These are phyloP conservation scores for Asterionellopsis glacialis DNA, from an alignment of 108 stramenopile species.

Conservation along the genomic window DNA sequence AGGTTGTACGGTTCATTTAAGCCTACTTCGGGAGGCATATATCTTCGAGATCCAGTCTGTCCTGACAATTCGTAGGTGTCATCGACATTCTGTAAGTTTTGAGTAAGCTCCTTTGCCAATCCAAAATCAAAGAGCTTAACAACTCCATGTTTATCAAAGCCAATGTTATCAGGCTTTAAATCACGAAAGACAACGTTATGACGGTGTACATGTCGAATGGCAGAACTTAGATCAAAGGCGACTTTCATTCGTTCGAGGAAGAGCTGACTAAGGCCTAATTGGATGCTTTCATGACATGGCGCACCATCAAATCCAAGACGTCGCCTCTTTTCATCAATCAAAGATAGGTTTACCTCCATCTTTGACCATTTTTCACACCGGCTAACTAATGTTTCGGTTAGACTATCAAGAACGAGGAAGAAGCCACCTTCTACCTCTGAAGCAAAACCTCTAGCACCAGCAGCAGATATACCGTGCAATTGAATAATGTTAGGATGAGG, in stretches of 20 bases:
- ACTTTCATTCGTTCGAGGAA: no score
- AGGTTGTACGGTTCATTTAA: slow-evolving; percentile 41
- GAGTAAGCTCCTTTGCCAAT: slow-evolving; percentile 9
- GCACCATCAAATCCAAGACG: slow-evolving; percentile 44
- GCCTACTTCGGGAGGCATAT: slow-evolving; percentile 12
- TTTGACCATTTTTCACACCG: slow-evolving; percentile 45
- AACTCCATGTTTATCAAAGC: slow-evolving; percentile 6
- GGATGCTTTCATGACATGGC: slow-evolving; percentile 51
- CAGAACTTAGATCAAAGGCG: slow-evolving; percentile 12
- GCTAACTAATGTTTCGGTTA: slow-evolving; percentile 42
- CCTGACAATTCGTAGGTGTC: slow-evolving; percentile 44
- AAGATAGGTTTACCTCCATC: slow-evolving; percentile 15
- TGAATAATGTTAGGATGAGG: slow-evolving; percentile 58
- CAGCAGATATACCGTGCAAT: slow-evolving; percentile 67
- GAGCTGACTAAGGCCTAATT: no score
- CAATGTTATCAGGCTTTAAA: slow-evolving; percentile 24
- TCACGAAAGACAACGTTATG: slow-evolving; percentile 19
- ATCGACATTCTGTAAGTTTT: slow-evolving; percentile 19
- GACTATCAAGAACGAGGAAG: slow-evolving; percentile 58
- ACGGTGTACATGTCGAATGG: slow-evolving; percentile 22
- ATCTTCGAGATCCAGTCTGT: slow-evolving; percentile 36
- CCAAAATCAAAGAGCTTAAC: slow-evolving; percentile 21
- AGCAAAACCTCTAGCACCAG: slow-evolving; percentile 56
- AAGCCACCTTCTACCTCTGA: slow-evolving; percentile 31
- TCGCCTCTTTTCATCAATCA: slow-evolving; percentile 18